Conservation (phyloP, 305 asterid genomes). For the Fraxinus paxiana region DNA sequence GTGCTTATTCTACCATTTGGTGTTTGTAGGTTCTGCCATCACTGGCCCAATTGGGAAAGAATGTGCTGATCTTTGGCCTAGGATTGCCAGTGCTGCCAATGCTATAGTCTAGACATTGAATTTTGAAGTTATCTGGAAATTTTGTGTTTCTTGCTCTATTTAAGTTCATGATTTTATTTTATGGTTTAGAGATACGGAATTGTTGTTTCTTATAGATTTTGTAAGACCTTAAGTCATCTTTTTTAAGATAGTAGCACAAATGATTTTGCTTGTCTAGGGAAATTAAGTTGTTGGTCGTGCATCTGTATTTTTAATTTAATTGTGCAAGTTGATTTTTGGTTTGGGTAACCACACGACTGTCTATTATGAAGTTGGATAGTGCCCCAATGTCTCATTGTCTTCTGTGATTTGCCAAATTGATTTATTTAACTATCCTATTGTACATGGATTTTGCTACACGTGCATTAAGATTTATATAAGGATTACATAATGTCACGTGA, state of each 20-base stretch:
- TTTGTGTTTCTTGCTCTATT: background rate
- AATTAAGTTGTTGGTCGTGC: background rate
- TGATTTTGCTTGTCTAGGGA: background rate
- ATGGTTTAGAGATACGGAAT: background rate
- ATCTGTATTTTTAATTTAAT: background rate
- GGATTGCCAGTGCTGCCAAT: constrained; percentile 52
- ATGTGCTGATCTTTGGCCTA: constrained; percentile 50
- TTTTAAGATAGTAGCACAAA: background rate
- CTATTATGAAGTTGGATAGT: background rate
- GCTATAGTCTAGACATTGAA: constrained; percentile 31
- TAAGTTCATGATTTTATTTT: background rate
- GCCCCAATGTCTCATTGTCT: too few relatives aligned
- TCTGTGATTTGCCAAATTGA: background rate
- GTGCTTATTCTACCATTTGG: background rate
- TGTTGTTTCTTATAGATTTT: constrained; percentile 5
- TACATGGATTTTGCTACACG: too few relatives aligned
- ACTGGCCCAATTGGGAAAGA: constrained; percentile 48
- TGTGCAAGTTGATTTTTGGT: background rate
- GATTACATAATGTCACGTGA: too few relatives aligned
- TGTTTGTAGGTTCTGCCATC: constrained; percentile 39
- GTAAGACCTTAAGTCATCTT: background rate
- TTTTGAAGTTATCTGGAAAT: background rate
- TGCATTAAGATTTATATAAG: too few relatives aligned
- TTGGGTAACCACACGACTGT: background rate
- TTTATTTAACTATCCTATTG: too few relatives aligned